phyloP scores from a whole-genome alignment of 2,329 filamentous ascomycete species.

The Emergomyces pasteurianus region DNA sequence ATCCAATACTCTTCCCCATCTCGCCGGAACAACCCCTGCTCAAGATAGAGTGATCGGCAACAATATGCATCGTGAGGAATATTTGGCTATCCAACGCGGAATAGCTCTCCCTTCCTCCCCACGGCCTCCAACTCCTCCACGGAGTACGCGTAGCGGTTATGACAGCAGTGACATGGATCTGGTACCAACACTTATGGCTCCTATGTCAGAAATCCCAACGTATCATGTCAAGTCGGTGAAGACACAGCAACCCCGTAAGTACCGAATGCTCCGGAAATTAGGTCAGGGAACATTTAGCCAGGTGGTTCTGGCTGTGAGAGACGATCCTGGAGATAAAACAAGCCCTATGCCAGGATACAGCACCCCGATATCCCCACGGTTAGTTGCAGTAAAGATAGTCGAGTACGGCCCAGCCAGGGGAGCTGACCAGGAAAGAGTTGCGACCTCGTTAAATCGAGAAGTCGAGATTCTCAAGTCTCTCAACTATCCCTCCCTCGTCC shows the following conservation, averaged over 20 bases:
- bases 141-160: constrained; percentile 52
- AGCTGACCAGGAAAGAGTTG: constrained; percentile 82
- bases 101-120: constrained; percentile 44
- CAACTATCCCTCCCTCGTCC: constrained; percentile 78
- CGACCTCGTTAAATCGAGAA: constrained; percentile 87
- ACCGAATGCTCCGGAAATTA: constrained; percentile 66
- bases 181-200: constrained; percentile 15
- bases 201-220: constrained; percentile 24
- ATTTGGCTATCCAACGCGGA: constrained; percentile 68
- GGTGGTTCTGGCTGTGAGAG: constrained; percentile 79
- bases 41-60: constrained; percentile 29
- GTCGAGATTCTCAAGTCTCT: constrained; percentile 85
- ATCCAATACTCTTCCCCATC: constrained; percentile 43
- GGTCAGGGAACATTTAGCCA: constrained; percentile 94
- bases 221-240: constrained; percentile 58
- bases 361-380: constrained; percentile 33
- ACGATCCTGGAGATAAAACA: constrained; percentile 41
- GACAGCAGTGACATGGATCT: constrained; percentile 40
- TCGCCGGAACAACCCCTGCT: constrained; percentile 35
- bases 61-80: constrained; percentile 60
- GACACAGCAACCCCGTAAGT: constrained; percentile 60
- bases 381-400: constrained; percentile 92
- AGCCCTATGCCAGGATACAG: not conserved
- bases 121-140: constrained; percentile 66
- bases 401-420: constrained; percentile 90